Evolutionary conservation across 768 basidiomycete genomes (phyloP).

Genomic region (Holtermannia corniformis): DNA sequence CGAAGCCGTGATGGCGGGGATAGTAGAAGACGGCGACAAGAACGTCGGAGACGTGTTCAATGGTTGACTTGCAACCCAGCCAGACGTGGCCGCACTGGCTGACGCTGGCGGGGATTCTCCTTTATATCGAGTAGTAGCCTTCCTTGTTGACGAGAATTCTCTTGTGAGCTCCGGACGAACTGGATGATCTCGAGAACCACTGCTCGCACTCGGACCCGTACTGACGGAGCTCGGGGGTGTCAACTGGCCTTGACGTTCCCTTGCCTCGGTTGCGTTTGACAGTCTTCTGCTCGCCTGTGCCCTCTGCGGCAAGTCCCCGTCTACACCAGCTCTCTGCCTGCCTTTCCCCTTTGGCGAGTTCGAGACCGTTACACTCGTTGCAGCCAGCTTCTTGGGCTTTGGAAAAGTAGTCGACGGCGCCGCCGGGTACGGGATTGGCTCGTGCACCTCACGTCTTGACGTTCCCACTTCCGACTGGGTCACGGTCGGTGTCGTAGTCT

Average conservation of each 20-base stretch:
- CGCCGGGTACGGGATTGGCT: background rate
- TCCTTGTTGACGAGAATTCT: too few relatives aligned
- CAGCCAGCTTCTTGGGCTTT: background rate
- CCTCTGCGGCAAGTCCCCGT: too few relatives aligned
- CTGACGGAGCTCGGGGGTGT: background rate
- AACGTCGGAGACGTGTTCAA: too few relatives aligned
- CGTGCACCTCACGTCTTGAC: background rate
- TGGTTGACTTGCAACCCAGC: too few relatives aligned
- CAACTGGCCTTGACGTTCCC: background rate
- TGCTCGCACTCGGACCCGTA: background rate
- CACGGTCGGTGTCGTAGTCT: background rate
- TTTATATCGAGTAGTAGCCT: slow-evolving; percentile 26
- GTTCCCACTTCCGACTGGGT: background rate
- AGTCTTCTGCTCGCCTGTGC: background rate
- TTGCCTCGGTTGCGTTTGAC: background rate
- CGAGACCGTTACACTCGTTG: background rate
- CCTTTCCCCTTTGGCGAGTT: background rate
- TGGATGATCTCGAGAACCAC: background rate
- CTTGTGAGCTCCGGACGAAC: too few relatives aligned
- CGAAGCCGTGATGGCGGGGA: too few relatives aligned
- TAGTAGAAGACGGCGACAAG: too few relatives aligned
- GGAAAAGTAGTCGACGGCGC: background rate
- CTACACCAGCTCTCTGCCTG: too few relatives aligned
- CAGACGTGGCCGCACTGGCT: too few relatives aligned
- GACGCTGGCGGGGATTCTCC: slow-evolving; percentile 7